Evolutionary conservation across 164 flowering plant species (phyloP).

Genomic region (Sextonia rubra): DNA sequence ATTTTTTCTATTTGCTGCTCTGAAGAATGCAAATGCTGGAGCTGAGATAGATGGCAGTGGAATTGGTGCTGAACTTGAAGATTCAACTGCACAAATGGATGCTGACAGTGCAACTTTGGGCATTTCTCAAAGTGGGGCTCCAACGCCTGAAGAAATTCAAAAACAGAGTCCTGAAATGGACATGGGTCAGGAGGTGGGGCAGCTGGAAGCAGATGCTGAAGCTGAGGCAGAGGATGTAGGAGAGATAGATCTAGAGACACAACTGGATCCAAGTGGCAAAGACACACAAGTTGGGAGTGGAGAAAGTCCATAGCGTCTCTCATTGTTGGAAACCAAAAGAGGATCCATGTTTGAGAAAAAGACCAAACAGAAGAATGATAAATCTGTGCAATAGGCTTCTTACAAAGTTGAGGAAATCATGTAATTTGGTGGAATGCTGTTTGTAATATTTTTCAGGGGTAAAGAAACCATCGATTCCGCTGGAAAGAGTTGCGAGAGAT

Average conservation of each 20-base stretch:
- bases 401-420: too few relatives aligned
- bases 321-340: too few relatives aligned
- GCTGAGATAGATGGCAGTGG: constrained; percentile 66
- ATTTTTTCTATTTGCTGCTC: constrained; percentile 5
- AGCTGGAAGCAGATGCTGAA: constrained; percentile 62
- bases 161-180: constrained; percentile 61
- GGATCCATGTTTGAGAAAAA: too few relatives aligned
- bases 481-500: too few relatives aligned
- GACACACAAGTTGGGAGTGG: not conserved
- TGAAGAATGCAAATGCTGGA: constrained; percentile 52
- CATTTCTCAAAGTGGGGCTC: constrained; percentile 45
- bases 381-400: too few relatives aligned
- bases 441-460: too few relatives aligned
- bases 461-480: too few relatives aligned
- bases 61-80: constrained; percentile 48
- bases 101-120: constrained; percentile 40
- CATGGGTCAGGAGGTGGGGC: constrained; percentile 54
- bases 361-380: too few relatives aligned
- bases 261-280: not conserved
- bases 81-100: constrained; percentile 52
- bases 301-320: not conserved
- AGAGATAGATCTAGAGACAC: constrained; percentile 58
- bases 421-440: too few relatives aligned
- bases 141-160: constrained; percentile 59
- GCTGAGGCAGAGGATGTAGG: constrained; percentile 49